Base-by-base conservation (phyloP, 2,329 filamentous ascomycete genomes). In the Neofusicoccum ribis region DNA sequence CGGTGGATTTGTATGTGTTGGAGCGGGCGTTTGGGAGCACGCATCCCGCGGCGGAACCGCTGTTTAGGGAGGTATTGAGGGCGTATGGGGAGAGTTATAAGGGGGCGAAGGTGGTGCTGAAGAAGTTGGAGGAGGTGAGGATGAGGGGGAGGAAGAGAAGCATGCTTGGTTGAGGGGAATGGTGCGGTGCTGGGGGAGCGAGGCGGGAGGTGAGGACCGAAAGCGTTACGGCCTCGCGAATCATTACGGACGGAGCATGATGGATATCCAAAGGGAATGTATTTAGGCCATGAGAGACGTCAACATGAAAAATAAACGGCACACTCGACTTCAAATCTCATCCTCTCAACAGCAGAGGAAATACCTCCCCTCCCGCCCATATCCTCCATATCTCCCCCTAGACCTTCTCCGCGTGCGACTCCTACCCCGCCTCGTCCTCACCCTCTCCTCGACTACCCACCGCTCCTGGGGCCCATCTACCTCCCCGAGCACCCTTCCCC, bases 21-120 rank as follows among this genome's bases (percentile, higher is more conserved):
- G 95, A 99, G 79, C 84, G 95, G 62, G 95, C 95, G 1, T 98
- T 98, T 82, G 91, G 89, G 23, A 97, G 93, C 73, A 98, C 95
- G 41, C 95, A 99, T 82, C 94, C 95, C 0, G 86, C 89, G 59
- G 92, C 93, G 0, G 92, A 96, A 75, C 83, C 82, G 20, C 81
- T 96, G 68, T 96, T 96, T 70, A 80, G 83, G 37, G 86, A 91
- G 71, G 84, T 97, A 20, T 80, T 98, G 20, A 82, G 85, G 64
- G 89, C 87, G 2, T 99, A 99, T 80, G 85, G 81, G 60, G 84
- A 85, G 69, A 87, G 85, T 39, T 94, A 91, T 74, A 93, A 92
- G 80, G 91, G 91, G 15, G 90, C 91, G 0, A 85, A 82, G 65
- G 81, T 86, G 20, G 92, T 93, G 23, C 78, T 99, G 74, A 92